Conservation (phyloP, 495 filamentous ascomycete genomes). For the Annulohypoxylon bovei region DNA sequence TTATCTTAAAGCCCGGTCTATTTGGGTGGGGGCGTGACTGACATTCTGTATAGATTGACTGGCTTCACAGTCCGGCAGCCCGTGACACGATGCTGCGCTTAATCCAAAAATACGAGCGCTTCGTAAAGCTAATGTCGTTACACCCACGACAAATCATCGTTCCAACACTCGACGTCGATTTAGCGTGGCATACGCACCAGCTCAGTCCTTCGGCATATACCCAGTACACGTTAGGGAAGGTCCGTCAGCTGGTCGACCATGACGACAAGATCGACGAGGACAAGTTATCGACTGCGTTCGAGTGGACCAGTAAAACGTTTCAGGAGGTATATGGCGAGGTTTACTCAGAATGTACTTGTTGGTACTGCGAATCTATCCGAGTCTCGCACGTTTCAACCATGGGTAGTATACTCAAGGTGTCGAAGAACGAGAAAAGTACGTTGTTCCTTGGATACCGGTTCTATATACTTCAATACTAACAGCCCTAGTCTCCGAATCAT, state of each 20-base stretch:
- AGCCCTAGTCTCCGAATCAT: constrained; percentile 59
- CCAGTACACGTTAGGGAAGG: constrained; percentile 55
- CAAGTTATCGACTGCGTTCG: constrained; percentile 70
- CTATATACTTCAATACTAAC: constrained; percentile 37
- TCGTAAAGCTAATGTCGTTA: constrained; percentile 70
- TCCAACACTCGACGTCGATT: constrained; percentile 87
- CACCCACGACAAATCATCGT: constrained; percentile 69
- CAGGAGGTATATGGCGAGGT: constrained; percentile 68
- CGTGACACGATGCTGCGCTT: constrained; percentile 72
- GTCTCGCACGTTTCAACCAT: constrained; percentile 64
- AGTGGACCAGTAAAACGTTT: constrained; percentile 78
- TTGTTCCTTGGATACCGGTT: constrained; percentile 33
- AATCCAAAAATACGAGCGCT: constrained; percentile 74
- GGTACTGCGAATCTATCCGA: constrained; percentile 86
- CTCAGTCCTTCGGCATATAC: constrained; percentile 73
- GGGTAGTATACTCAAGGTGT: constrained; percentile 52
- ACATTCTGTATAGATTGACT: constrained; percentile 61
- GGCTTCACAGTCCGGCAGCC: constrained; percentile 75
- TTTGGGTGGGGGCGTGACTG: neutral
- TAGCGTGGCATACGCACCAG: constrained; percentile 82
- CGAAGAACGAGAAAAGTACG: constrained; percentile 57
- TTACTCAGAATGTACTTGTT: constrained; percentile 88
- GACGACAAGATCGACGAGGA: constrained; percentile 83
- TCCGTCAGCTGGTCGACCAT: constrained; percentile 75
- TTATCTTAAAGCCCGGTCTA: neutral